Percentiles rank a stretch among this genome's conserved stretches.
Conservation (phyloP, 2,329 filamentous ascomycete genomes). For the Talaromyces pinophilus region DNA sequence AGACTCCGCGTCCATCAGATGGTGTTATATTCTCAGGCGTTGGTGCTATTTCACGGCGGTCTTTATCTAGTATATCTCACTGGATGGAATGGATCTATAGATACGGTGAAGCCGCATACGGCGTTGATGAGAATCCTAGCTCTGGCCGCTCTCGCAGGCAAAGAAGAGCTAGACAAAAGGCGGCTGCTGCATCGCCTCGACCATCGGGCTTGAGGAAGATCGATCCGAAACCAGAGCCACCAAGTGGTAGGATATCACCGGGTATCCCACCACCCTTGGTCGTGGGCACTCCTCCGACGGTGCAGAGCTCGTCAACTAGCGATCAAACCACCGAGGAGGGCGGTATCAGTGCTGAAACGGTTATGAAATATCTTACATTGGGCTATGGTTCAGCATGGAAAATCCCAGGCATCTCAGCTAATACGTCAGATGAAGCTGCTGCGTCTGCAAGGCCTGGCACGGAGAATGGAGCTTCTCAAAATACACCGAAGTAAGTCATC, state of each 20-base stretch:
- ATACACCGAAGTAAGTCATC: constrained; percentile 9
- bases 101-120: constrained; percentile 82
- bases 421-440: constrained; percentile 31
- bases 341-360: constrained; percentile 45
- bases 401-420: constrained; percentile 36
- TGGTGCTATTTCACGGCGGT: constrained; percentile 69
- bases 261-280: constrained; percentile 50
- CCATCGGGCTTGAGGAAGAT: constrained; percentile 18
- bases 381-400: constrained; percentile 54
- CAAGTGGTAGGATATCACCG: constrained; percentile 36
- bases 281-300: constrained; percentile 27
- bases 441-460: constrained; percentile 19
- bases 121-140: constrained; percentile 74
- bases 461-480: neutral
- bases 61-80: constrained; percentile 70
- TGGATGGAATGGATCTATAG: constrained; percentile 90
- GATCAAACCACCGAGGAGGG: constrained; percentile 30
- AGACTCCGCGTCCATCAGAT: constrained; percentile 69
- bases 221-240: constrained; percentile 24
- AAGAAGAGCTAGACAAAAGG: constrained; percentile 35
- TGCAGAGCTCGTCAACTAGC: constrained; percentile 26
- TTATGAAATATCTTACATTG: constrained; percentile 53
- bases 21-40: constrained; percentile 84
- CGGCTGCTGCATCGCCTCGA: constrained; percentile 8
- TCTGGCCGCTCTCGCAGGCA: constrained; percentile 58